Percentiles rank a stretch among this genome's conserved stretches.
Evolutionary conservation across 768 basidiomycete genomes (phyloP).

Genomic region (Exsudoporus frostii): DNA sequence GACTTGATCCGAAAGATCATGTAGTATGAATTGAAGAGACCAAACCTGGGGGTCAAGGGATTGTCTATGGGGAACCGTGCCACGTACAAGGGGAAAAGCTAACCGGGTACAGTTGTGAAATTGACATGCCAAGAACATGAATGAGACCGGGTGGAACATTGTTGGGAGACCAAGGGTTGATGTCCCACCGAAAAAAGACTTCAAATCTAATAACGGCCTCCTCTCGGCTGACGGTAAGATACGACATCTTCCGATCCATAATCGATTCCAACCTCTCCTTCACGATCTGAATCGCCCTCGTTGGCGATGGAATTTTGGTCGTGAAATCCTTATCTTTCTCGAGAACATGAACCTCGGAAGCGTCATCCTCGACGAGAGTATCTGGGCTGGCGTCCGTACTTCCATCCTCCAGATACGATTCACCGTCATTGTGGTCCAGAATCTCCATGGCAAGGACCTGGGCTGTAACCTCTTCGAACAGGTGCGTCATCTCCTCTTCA

Average conservation of each 20-base stretch:
- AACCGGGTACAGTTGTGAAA: no score
- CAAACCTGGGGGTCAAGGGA: no score
- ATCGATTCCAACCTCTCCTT: not conserved
- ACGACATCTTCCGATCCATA: not conserved
- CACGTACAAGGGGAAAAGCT: no score
- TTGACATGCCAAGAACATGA: no score
- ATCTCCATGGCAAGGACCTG: constrained; percentile 32
- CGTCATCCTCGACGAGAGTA: constrained; percentile 10
- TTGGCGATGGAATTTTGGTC: not conserved
- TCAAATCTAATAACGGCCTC: constrained; percentile 8
- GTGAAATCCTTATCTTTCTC: constrained; percentile 4
- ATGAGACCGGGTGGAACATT: no score
- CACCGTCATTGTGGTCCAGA: not conserved
- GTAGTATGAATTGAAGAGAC: no score
- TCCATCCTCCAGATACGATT: not conserved
- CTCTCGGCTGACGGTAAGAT: not conserved
- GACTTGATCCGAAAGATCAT: no score
- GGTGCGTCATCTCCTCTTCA: constrained; percentile 28
- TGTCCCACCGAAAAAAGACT: constrained; percentile 7
- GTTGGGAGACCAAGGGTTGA: not conserved
- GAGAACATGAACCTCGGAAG: constrained; percentile 4
- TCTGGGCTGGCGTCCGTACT: constrained; percentile 6
- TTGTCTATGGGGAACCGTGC: no score
- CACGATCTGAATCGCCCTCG: not conserved
- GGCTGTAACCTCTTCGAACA: constrained; percentile 34